A percentile compares a stretch with the other conserved stretches of the same genome.
These are phyloP conservation scores for Ampelomyces quisqualis DNA, from an alignment of 2,329 filamentous ascomycete genomes.

Conservation along the genomic window DNA sequence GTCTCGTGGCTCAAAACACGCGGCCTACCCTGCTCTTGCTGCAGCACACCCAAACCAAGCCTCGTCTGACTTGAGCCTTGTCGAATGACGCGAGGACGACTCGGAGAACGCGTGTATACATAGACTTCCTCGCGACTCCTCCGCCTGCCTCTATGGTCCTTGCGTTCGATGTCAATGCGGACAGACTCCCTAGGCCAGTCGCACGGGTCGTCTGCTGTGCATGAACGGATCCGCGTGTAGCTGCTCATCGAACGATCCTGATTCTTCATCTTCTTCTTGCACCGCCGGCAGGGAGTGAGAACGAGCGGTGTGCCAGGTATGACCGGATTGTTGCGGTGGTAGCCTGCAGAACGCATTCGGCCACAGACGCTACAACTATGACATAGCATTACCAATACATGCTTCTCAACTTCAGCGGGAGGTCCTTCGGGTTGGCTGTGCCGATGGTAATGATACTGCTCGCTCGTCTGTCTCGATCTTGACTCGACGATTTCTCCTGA, in stretches of 20 bases:
- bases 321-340: constrained; percentile 40
- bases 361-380: constrained; percentile 42
- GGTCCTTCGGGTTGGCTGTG: constrained; percentile 11
- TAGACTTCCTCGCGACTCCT: constrained; percentile 24
- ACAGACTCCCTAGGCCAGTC: constrained; percentile 27
- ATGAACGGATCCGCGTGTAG: constrained; percentile 21
- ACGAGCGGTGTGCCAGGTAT: constrained; percentile 33
- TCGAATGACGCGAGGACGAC: constrained; percentile 17
- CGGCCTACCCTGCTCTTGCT: constrained; percentile 14
- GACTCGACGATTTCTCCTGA: constrained; percentile 14
- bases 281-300: constrained; percentile 31
- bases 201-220: constrained; percentile 27
- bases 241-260: constrained; percentile 15
- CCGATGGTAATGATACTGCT: constrained; percentile 21
- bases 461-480: constrained; percentile 15
- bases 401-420: constrained; percentile 14
- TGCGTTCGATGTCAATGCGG: constrained; percentile 17
- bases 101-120: constrained; percentile 18
- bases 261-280: constrained; percentile 29
- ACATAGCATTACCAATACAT: constrained; percentile 30
- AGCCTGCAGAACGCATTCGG: constrained; percentile 36
- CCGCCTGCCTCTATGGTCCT: constrained; percentile 26
- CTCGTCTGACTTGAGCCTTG: constrained; percentile 22
- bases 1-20: constrained; percentile 9
- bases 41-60: constrained; percentile 28